Conservation (phyloP, 2,329 filamentous ascomycete species). For the Elsinoe necatrix region DNA sequence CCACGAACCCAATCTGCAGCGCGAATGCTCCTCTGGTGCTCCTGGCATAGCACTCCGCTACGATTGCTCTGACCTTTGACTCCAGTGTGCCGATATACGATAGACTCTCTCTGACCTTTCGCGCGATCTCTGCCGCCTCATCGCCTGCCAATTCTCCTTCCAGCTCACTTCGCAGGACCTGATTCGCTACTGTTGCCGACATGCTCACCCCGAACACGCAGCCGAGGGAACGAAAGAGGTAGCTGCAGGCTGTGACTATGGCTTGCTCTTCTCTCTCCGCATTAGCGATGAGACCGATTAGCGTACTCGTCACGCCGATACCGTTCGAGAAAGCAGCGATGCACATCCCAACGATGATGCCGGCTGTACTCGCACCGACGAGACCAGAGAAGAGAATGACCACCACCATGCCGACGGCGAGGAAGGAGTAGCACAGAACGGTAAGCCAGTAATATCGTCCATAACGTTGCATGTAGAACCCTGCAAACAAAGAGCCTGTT, state of each 20-base stretch:
- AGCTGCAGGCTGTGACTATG: conserved; percentile 68
- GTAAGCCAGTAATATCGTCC: conserved; percentile 66
- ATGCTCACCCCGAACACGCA: conserved; percentile 59
- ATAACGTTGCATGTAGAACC: conserved; percentile 59
- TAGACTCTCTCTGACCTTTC: conserved; percentile 60
- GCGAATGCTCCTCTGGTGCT: conserved; percentile 46
- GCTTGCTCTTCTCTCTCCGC: conserved; percentile 59
- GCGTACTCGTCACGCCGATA: conserved; percentile 59
- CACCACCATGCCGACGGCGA: conserved; percentile 47
- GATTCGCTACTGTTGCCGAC: conserved; percentile 63
- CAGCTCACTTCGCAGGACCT: conserved; percentile 53
- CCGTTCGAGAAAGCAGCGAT: conserved; percentile 48
- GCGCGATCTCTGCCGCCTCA: conserved; percentile 57
- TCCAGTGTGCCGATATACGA: conserved; percentile 60
- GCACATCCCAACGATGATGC: conserved; percentile 51
- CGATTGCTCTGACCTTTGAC: conserved; percentile 49
- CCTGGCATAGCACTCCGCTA: conserved; percentile 58
- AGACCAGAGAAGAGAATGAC: conserved; percentile 52
- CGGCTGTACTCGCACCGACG: conserved; percentile 40
- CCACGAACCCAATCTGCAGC: conserved; percentile 43
- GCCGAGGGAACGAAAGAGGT: conserved; percentile 69
- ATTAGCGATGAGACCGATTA: conserved; percentile 65
- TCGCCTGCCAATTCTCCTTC: conserved; percentile 46
- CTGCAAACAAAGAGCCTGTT: conserved; percentile 54
- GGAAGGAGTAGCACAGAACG: conserved; percentile 44